phyloP scores from a whole-genome alignment of 1,284 basidiomycete genomes.

The Ustilago curta region DNA sequence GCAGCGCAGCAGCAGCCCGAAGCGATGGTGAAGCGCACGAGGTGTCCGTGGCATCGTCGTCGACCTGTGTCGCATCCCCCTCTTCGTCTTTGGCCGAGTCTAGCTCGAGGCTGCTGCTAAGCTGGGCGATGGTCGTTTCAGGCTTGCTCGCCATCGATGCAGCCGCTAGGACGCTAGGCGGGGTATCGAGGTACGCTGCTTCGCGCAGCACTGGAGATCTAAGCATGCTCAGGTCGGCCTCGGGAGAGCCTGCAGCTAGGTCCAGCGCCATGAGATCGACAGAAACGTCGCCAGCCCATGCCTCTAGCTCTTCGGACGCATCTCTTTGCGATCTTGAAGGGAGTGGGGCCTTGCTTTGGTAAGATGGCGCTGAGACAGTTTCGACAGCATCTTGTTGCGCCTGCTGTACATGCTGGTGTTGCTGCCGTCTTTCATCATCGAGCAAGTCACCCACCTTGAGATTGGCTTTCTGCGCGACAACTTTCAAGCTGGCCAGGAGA shows the following conservation, averaged over 20 bases:
- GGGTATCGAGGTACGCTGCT: slow-evolving; percentile 13
- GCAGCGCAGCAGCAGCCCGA: slow-evolving; percentile 23
- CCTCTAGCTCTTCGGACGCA: slow-evolving; percentile 34
- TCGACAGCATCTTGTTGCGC: neutral
- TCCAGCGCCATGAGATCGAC: slow-evolving; percentile 46
- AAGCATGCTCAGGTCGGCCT: slow-evolving; percentile 32
- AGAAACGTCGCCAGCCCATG: slow-evolving; percentile 27
- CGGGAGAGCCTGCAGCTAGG: slow-evolving; percentile 24
- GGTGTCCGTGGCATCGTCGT: slow-evolving; percentile 17
- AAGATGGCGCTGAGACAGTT: neutral
- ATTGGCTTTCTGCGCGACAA: slow-evolving; percentile 50
- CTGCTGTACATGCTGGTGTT: slow-evolving; percentile 1
- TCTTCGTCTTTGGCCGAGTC: neutral
- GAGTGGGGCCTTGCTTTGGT: too few relatives aligned
- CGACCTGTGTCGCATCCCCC: neutral
- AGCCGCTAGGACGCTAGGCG: slow-evolving; percentile 13
- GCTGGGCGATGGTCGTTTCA: neutral
- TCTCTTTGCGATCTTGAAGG: slow-evolving; percentile 9
- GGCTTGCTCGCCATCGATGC: neutral
- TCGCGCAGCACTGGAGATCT: slow-evolving; percentile 10
- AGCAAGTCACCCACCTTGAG: slow-evolving; percentile 32
- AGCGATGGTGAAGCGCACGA: slow-evolving; percentile 37
- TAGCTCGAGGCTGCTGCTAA: neutral
- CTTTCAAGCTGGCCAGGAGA: slow-evolving; percentile 31
- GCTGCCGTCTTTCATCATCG: slow-evolving; percentile 6